Base-by-base conservation (phyloP, 164 flowering plant genomes). In the Euptelea pleiosperma region DNA sequence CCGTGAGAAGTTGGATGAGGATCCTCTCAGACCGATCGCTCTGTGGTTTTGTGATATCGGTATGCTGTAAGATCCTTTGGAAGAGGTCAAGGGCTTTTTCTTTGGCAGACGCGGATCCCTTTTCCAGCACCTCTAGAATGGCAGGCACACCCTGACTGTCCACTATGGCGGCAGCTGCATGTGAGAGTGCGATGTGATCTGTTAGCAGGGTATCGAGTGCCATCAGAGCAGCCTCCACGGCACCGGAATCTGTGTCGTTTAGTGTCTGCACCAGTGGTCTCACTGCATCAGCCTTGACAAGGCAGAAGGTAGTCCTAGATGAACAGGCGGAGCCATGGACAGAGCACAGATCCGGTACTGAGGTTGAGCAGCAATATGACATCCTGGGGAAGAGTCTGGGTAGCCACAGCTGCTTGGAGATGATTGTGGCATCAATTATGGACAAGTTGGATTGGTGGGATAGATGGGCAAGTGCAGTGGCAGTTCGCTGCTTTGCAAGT, bases 61-160 rank as follows among this genome's bases (percentile, higher is more conserved):
- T 29, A 12, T 65, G 61, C 43, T 51, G 31, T 22, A 42, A 33
- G 47, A 70, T 50, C 31, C 29, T 52, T 28, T 60, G 63, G 21
- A 65, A 61, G 62, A 70, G 54, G 34, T 65, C 65, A 10, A 70
- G 58, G 11, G 73, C 73, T 46, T 65, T 64, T 26, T 49, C 35
- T 41, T 70, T 55, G 33, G 62, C 62, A 8, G 65, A 22, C 25
- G 28, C 14, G 15, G 58, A 7, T 28, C 69, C 73, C 51, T 31
- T 64, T 28, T 70, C 73, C 43, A 70, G 49, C 54, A 60, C 58
- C 33, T 64, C 61, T 14, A 64, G 62, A 21, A 64, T 64, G 25
- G 54, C 66, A 14, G 41, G 39, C 11, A 60, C 25, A 18, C 73
- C 69, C 16, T 65, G 24, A 34, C 31, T 60, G 24, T 65, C 49